Percentiles rank a stretch among this genome's conserved stretches.
Conservation (phyloP, 2,329 filamentous ascomycete genomes). For the Monascus ruber region DNA sequence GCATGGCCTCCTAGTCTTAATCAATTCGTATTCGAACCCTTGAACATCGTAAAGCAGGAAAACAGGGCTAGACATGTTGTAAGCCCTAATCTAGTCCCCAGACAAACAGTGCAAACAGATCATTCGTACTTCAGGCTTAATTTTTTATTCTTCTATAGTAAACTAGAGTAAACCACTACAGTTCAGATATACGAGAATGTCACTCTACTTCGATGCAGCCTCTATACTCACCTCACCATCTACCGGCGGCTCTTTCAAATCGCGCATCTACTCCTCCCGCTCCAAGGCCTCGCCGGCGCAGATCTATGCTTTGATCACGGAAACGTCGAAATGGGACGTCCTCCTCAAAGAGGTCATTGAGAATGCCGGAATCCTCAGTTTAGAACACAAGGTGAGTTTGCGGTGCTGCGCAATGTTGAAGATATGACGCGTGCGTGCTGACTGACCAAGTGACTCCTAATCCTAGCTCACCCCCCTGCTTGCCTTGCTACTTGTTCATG, state of each 20-base stretch:
- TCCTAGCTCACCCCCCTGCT: slow-evolving; percentile 66
- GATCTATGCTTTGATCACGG: slow-evolving; percentile 75
- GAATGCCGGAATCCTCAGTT: slow-evolving; percentile 58
- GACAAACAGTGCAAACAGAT: too few relatives aligned
- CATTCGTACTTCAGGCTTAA: too few relatives aligned
- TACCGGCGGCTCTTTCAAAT: slow-evolving; percentile 73
- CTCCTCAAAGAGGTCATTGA: slow-evolving; percentile 87
- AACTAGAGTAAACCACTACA: too few relatives aligned
- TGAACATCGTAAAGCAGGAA: too few relatives aligned
- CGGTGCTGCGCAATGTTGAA: background rate
- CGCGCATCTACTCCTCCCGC: slow-evolving; percentile 62
- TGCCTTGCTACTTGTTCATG: slow-evolving; percentile 72
- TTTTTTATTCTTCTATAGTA: too few relatives aligned
- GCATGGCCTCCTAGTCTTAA: too few relatives aligned
- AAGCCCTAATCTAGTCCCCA: too few relatives aligned
- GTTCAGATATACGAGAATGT: slow-evolving; percentile 47
- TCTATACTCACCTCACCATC: slow-evolving; percentile 55
- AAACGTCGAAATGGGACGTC: slow-evolving; percentile 81
- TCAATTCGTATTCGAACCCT: too few relatives aligned
- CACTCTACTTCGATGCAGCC: slow-evolving; percentile 86
- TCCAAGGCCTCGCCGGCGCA: slow-evolving; percentile 72
- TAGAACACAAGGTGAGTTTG: slow-evolving; percentile 65
- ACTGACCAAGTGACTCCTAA: slow-evolving; percentile 24
- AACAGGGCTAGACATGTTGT: too few relatives aligned
- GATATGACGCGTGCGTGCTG: slow-evolving; percentile 10